Evolutionary conservation across 495 filamentous ascomycete species (phyloP).

Genomic region (Eremomyces bilateralis): DNA sequence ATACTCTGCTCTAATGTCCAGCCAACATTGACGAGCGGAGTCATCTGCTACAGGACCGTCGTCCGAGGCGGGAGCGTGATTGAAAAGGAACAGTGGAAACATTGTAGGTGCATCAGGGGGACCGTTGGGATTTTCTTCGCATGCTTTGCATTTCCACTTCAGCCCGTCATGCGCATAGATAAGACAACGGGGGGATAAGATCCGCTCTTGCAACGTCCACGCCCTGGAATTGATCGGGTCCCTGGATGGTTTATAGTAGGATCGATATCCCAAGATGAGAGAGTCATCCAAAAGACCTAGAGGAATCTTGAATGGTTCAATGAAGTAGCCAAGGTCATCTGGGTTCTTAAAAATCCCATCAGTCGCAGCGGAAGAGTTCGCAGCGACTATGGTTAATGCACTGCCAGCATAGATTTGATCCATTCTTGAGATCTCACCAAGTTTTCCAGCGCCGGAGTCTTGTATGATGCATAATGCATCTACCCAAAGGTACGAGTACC

Average conservation of each 20-base stretch:
- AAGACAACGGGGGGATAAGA: background rate
- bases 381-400: background rate
- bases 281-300: background rate
- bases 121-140: background rate
- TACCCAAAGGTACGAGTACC: background rate
- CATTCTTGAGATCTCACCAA: background rate
- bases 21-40: too few species aligned
- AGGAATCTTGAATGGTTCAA: background rate
- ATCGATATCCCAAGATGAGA: background rate
- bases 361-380: background rate
- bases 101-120: background rate
- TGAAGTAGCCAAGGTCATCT: background rate
- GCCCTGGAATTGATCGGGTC: background rate
- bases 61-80: background rate
- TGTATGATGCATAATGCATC: conserved; percentile 1
- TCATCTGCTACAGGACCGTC: too few species aligned
- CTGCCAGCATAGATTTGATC: background rate
- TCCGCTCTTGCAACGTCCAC: background rate
- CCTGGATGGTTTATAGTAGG: background rate
- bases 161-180: background rate
- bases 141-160: background rate
- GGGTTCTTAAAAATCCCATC: background rate
- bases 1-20: background rate
- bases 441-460: background rate
- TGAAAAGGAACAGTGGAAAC: background rate